Evolutionary conservation across 2,329 filamentous ascomycete species (phyloP), one percentile per base, ranked within the genome.

Genomic region (Cladosporium austrohemisphaericum): DNA sequence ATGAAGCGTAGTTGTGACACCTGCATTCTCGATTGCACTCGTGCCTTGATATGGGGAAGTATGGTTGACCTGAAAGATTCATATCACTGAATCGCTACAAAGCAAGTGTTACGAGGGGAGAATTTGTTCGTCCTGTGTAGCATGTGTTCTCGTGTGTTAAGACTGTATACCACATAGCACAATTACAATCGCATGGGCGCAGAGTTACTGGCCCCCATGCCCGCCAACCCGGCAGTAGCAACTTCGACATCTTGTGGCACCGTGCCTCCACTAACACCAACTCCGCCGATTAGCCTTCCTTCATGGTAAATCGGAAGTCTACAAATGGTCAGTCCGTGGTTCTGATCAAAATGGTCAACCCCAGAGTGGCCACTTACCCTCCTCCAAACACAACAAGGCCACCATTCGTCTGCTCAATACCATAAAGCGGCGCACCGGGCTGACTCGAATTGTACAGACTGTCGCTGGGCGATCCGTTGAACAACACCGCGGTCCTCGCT

Each of bases 311-410:
- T 54, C 13, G 60, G 57, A 16, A 40, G 23, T 11, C 37, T 40
- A 23, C 11, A 2, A 11, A 9, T 5, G 4, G 23, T 40, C 9
- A 40, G 37, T 20, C 16, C 29, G 11, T 32, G 13, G 4, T 6
- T 32, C 5, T 5, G 5, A 13, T 32, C 26, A 9, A 29, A 4
- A 9, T n/a, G n/a, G n/a, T n/a, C n/a, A 32, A 32, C 6, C 3
- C 2, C 5, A 13, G 29, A 32, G 5, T 5, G 9, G 4, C n/a
- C 10, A 16, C 37, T 26, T 58, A 53, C 11, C 60, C 60, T 25
- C 60, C 60, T 7, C 59, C 60, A 31, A 62, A 63, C 4, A 60
- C 57, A 11, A 63, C 56, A 29, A 64, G 52, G 0, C 58, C 60
- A 19, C 53, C 58, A 49, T 63, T 63, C 8, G 60, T 63, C 52